Conservation (phyloP, 768 basidiomycete genomes). For the Agrocybe chaxingu region DNA sequence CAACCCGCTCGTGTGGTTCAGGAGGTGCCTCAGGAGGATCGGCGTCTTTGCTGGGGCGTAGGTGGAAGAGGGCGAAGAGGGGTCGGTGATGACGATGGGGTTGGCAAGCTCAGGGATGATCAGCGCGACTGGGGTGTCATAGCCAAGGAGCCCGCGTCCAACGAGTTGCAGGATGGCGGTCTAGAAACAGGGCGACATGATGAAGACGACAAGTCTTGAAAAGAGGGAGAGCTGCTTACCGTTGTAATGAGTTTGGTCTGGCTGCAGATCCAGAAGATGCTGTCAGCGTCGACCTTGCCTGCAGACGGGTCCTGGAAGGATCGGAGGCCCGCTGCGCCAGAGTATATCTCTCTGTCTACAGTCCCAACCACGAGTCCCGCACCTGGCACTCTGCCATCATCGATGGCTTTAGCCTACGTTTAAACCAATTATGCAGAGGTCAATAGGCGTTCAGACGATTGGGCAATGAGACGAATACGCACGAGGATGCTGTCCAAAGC, state of each 20-base stretch:
- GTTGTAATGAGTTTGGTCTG: constrained; percentile 27
- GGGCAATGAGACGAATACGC: neutral
- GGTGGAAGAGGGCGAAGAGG: constrained; percentile 3
- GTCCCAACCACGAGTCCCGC: constrained; percentile 22
- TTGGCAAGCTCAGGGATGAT: constrained; percentile 28
- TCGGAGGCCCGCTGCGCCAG: constrained; percentile 19
- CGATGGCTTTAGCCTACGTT: constrained; percentile 14
- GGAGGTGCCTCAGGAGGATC: constrained; percentile 5
- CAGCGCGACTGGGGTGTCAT: constrained; percentile 24
- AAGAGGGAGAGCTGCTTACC: constrained; percentile 10
- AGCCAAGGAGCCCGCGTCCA: constrained; percentile 26
- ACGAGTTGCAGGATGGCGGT: constrained; percentile 31
- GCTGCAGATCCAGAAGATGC: constrained; percentile 31
- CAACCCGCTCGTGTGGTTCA: too few species aligned
- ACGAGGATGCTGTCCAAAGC: constrained; percentile 13
- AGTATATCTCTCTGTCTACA: constrained; percentile 22
- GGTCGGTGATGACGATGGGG: constrained; percentile 18
- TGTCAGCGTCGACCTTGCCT: constrained; percentile 21
- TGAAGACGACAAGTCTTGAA: neutral
- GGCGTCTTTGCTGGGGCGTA: constrained; percentile 9
- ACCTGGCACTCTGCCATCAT: constrained; percentile 20
- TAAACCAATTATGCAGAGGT: neutral
- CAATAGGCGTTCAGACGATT: neutral
- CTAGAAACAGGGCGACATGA: constrained; percentile 10
- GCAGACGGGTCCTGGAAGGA: constrained; percentile 21